Evolutionary conservation across 1,284 basidiomycete genomes (phyloP).

Genomic region (Anthracocystis panici-leucophaei): DNA sequence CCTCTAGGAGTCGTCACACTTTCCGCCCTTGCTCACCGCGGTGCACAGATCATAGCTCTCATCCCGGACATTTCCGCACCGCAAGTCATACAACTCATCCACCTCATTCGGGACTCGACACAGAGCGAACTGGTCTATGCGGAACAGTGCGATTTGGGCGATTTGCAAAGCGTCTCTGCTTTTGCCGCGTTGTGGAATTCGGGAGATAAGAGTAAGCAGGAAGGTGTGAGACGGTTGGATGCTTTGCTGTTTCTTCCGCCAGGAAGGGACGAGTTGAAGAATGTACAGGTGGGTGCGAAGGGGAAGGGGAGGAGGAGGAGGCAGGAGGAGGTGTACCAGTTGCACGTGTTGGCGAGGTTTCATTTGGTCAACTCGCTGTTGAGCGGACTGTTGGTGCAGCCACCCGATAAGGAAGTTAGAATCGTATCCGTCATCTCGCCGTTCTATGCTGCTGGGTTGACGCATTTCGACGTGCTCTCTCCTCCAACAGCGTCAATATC

Average conservation of each 20-base stretch:
- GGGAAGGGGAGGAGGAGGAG: background rate
- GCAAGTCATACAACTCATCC: conserved; percentile 49
- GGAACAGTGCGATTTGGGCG: conserved; percentile 60
- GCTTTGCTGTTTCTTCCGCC: conserved; percentile 34
- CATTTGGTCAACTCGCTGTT: conserved; percentile 63
- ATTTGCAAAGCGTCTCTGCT: conserved; percentile 37
- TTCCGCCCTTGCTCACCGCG: conserved; percentile 55
- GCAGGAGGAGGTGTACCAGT: conserved; percentile 29
- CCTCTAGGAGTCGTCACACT: conserved; percentile 58
- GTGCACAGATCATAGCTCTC: conserved; percentile 61
- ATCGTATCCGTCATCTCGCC: conserved; percentile 59
- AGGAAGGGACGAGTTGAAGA: conserved; percentile 3
- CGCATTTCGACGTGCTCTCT: conserved; percentile 38
- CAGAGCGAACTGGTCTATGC: conserved; percentile 62
- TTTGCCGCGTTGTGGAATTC: conserved; percentile 60
- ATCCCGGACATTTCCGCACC: conserved; percentile 36
- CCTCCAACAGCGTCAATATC: background rate
- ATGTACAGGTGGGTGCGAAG: background rate
- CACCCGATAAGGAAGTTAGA: conserved; percentile 58
- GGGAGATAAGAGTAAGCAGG: conserved; percentile 42
- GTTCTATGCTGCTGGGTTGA: conserved; percentile 60
- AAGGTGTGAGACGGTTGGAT: conserved; percentile 30
- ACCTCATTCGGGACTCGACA: conserved; percentile 59
- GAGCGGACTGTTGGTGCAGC: conserved; percentile 54
- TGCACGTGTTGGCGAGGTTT: conserved; percentile 55